Conservation (phyloP, 768 basidiomycete species). For the Mycena kentingensis region DNA sequence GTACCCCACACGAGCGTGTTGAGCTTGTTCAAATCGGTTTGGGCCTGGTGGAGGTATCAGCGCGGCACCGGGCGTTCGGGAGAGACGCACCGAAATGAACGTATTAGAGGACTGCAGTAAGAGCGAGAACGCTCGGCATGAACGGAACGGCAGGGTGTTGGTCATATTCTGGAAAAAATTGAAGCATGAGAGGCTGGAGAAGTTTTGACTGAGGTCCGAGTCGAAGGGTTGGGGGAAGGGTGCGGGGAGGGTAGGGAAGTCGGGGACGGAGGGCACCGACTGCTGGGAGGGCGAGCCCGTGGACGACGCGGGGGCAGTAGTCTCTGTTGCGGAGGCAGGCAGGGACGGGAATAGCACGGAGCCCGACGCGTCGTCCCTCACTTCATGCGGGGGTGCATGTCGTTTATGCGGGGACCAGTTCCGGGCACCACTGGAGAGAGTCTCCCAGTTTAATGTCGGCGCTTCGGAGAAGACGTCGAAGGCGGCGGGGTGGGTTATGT, state of each 20-base stretch:
- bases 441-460: slow-evolving; percentile 31
- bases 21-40: slow-evolving; percentile 59
- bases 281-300: slow-evolving; percentile 28
- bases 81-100: slow-evolving; percentile 54
- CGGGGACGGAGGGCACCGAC: slow-evolving; percentile 51
- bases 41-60: slow-evolving; percentile 47
- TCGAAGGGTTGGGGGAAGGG: slow-evolving; percentile 83
- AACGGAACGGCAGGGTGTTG: slow-evolving; percentile 54
- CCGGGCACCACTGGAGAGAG: slow-evolving; percentile 25
- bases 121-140: slow-evolving; percentile 77
- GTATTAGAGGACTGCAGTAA: slow-evolving; percentile 55
- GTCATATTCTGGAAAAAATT: slow-evolving; percentile 81
- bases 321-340: slow-evolving; percentile 15
- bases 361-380: no score
- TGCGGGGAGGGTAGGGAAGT: slow-evolving; percentile 58
- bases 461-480: slow-evolving; percentile 42
- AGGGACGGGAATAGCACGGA: no score
- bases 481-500: slow-evolving; percentile 47
- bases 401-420: slow-evolving; percentile 48
- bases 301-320: slow-evolving; percentile 18
- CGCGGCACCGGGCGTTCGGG: not conserved
- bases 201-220: slow-evolving; percentile 61
- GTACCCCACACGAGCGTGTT: slow-evolving; percentile 79
- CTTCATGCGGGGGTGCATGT: no score
- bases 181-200: slow-evolving; percentile 63